Evolutionary conservation across 345 rosid genomes (phyloP).

Genomic region (Hypericum androsaemum): DNA sequence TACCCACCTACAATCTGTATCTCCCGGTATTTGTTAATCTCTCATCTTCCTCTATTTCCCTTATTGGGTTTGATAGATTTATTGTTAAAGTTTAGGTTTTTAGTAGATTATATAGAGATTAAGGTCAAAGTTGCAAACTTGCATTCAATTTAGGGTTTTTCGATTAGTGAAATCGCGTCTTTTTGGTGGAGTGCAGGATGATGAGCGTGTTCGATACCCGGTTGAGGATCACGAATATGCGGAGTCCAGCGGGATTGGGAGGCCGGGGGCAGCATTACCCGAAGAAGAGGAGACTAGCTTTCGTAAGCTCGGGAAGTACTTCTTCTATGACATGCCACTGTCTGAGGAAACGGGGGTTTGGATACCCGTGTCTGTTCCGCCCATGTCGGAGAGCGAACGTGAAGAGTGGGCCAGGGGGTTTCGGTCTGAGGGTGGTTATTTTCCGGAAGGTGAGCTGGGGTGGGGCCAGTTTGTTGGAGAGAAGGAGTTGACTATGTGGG

Average conservation of each 20-base stretch:
- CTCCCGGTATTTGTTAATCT: too few relatives aligned
- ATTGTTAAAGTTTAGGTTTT: too few relatives aligned
- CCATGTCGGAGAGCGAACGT: slow-evolving; percentile 55
- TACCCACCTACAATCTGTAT: too few relatives aligned
- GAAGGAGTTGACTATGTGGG: slow-evolving; percentile 92
- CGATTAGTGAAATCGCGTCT: too few relatives aligned
- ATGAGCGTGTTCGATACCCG: too few relatives aligned
- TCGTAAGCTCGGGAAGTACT: slow-evolving; percentile 54
- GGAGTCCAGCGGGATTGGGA: slow-evolving; percentile 9
- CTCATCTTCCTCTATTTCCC: too few relatives aligned
- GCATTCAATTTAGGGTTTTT: too few relatives aligned
- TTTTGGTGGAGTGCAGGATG: too few relatives aligned
- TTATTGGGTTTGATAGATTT: too few relatives aligned
- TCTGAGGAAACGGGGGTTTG: slow-evolving; percentile 86
- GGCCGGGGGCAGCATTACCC: slow-evolving; percentile 7
- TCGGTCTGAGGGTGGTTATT: slow-evolving; percentile 61
- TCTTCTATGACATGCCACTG: slow-evolving; percentile 65
- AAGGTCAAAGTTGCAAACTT: too few relatives aligned
- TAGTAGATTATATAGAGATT: too few relatives aligned
- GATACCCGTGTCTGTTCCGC: slow-evolving; percentile 98
- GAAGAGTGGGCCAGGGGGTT: slow-evolving; percentile 63
- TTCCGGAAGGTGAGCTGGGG: slow-evolving; percentile 88
- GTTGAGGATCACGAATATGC: slow-evolving; percentile 8
- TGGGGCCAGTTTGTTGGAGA: slow-evolving; percentile 57
- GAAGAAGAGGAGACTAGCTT: slow-evolving; percentile 11